Evolutionary conservation across 768 basidiomycete genomes (phyloP).

Genomic region (Pleurotus djamor): DNA sequence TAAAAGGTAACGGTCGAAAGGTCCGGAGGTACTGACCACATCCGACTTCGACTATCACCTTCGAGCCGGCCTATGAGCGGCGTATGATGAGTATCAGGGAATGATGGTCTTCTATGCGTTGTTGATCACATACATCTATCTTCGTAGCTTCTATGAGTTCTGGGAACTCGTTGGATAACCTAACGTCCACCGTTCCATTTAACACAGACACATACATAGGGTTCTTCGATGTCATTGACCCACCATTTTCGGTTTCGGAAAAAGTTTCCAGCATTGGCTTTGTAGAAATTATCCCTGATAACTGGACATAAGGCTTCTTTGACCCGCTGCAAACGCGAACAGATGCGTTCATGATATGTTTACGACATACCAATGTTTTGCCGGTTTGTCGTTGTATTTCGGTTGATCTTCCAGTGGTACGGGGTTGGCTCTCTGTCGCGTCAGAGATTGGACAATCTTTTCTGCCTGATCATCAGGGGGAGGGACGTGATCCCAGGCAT

Average conservation of each 20-base stretch:
- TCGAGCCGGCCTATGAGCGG: conserved; percentile 67
- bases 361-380: conserved; percentile 62
- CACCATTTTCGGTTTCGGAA: conserved; percentile 94
- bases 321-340: too few relatives aligned
- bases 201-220: not conserved
- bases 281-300: conserved; percentile 92
- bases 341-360: not conserved
- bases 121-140: conserved; percentile 46
- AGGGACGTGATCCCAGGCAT: conserved; percentile 91
- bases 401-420: conserved; percentile 72
- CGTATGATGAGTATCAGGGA: conserved; percentile 9
- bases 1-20: not conserved
- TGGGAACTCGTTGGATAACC: conserved; percentile 94
- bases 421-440: conserved; percentile 67
- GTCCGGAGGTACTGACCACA: conserved; percentile 56
- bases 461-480: conserved; percentile 79
- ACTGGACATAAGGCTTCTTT: not conserved
- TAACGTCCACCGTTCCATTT: conserved; percentile 20
- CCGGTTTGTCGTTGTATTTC: conserved; percentile 72
- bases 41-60: conserved; percentile 83
- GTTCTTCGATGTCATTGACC: conserved; percentile 2
- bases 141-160: conserved; percentile 75
- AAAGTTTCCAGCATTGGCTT: conserved; percentile 81
- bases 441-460: conserved; percentile 66
- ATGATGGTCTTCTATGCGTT: not conserved